Percentiles rank a stretch among this genome's conserved stretches.
Evolutionary conservation across 257 asterid genomes (phyloP).

Genomic region (Solanum microdontum): DNA sequence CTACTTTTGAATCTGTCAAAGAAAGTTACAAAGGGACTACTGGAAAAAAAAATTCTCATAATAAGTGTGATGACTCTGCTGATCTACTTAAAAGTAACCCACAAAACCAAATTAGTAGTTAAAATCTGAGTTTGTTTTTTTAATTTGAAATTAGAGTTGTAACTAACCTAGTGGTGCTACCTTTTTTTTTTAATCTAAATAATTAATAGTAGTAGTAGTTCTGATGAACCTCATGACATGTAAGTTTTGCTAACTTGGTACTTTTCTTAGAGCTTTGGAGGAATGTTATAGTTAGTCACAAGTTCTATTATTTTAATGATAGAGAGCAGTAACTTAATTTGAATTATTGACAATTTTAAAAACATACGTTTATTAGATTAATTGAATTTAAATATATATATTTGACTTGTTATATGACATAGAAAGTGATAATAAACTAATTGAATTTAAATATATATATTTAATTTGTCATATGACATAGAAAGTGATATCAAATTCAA

Average conservation of each 20-base stretch:
- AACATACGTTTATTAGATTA: rapidly evolving
- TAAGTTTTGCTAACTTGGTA: rapidly evolving
- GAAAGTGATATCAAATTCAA: too few species aligned
- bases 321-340: too few species aligned
- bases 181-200: not conserved
- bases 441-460: too few species aligned
- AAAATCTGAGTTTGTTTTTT: not conserved
- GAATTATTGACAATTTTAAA: too few species aligned
- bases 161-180: not conserved
- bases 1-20: not conserved
- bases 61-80: not conserved
- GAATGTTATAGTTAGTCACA: not conserved
- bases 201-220: not conserved
- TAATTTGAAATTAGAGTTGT: not conserved
- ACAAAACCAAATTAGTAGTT: not conserved
- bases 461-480: too few species aligned
- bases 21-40: not conserved
- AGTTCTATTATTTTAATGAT: too few species aligned
- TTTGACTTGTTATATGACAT: too few species aligned
- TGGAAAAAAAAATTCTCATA: not conserved
- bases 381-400: too few species aligned
- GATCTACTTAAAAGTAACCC: not conserved
- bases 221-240: not conserved
- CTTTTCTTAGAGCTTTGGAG: not conserved
- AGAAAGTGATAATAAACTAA: too few species aligned